A percentile compares a stretch with the other conserved stretches of the same genome.
phyloP scores from a whole-genome alignment of 768 basidiomycete genomes.

The Pisolithus albus region DNA sequence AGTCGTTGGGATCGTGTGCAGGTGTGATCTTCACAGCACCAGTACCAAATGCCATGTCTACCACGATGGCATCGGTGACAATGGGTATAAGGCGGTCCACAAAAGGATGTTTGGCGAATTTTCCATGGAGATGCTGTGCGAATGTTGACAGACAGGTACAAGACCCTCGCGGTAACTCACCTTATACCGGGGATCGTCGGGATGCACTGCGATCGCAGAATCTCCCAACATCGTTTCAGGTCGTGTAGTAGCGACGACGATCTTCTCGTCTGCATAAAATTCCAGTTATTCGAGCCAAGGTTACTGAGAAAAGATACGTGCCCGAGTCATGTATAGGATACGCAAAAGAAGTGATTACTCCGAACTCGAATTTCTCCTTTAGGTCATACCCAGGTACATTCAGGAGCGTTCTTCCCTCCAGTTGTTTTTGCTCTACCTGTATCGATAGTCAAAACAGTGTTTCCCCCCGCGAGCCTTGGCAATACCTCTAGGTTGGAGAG shows the following conservation, averaged over 20 bases:
- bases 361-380: conserved; percentile 97
- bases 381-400: conserved; percentile 89
- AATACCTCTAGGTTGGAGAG: conserved; percentile 92
- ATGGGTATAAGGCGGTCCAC: conserved; percentile 81
- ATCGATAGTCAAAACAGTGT: not conserved
- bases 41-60: conserved; percentile 95
- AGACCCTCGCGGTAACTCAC: conserved; percentile 25
- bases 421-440: conserved; percentile 88
- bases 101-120: conserved; percentile 88
- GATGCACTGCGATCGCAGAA: conserved; percentile 95
- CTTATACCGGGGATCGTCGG: conserved; percentile 84
- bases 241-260: conserved; percentile 94
- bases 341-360: conserved; percentile 93
- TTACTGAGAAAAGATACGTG: conserved; percentile 22
- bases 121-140: conserved; percentile 81
- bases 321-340: conserved; percentile 86
- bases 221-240: conserved; percentile 99
- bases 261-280: conserved; percentile 60
- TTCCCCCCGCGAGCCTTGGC: not conserved
- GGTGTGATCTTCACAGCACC: conserved; percentile 99
- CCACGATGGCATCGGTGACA: conserved; percentile 70
- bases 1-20: conserved; percentile 96
- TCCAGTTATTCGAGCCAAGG: not conserved
- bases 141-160: not conserved
- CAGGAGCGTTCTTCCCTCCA: conserved; percentile 78